Evolutionary conservation across 768 basidiomycete genomes (phyloP), one percentile per base, ranked within the genome.

Genomic region (Suillus alpinus): DNA sequence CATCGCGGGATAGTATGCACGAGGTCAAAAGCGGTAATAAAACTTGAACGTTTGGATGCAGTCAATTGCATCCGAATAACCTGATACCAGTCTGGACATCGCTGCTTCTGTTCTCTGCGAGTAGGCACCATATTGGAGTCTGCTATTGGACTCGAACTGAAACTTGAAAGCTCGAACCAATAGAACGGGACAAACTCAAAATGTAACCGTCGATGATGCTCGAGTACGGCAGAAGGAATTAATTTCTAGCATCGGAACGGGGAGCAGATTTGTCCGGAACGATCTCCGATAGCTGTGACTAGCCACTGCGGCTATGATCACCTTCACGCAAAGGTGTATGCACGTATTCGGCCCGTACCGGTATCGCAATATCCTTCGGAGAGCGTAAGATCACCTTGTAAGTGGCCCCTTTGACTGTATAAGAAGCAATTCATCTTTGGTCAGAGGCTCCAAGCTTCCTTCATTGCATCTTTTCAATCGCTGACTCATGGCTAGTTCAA

Each of bases 21-120:
- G 86, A 89, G 62, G 66, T 87, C 56, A 88, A 82, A 71, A 81
- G 82, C 61, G 88, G 88, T 46, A 90, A 90, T 69, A 82, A 83
- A 74, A 86, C 88, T 43, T 76, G 79, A 75, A 88, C 87, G 20
- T 90, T 88, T 77, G 86, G 80, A 76, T 80, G 80, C 80, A 75
- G 43, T 43, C 55, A 52, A 20, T 20, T 13, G n/a, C 50, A 34
- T 13, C 32, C 18, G 13, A 52, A 20, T 36, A 52, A 52, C n/a
- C 20, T 52, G 26, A 6, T 44, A 23, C 13, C 26, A 10, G 44
- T 44, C 44, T n/a, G 41, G n/a, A 12, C 43, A 51, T 3, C n/a
- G 43, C 20, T n/a, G 5, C 50, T 34, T 16, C 46, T 13, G 4
- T 52, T 52, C 34, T 36, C 20, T 52, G 51, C n/a, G 51, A 52